Base-by-base conservation (phyloP, 768 basidiomycete genomes). In the Holtermanniella nyarrowii region DNA sequence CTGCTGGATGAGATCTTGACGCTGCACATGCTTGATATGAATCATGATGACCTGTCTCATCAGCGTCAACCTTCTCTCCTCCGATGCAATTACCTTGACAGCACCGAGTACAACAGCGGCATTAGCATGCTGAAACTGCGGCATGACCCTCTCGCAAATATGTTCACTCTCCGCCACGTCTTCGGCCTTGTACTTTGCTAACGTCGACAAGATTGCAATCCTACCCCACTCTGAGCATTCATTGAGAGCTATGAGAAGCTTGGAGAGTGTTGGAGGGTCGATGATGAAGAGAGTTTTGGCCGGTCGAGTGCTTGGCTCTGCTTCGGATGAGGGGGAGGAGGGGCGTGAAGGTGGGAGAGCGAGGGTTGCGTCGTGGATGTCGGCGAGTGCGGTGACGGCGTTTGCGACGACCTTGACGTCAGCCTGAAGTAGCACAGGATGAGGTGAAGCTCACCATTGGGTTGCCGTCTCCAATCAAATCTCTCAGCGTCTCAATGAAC, bases 161-260 rank as follows among this genome's bases (percentile, higher is more conserved):
- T 97, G 93, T 66, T 99, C 95, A 68, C 86, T 86, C 75, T 99
- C 95, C 72, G 88, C 86, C 55, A 86, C 88, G 63, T 93, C 93
- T 39, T 78, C 76, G 0, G 89, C 80, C 27, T 76, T 77, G 71
- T 96, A 97, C 42, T 86, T 80, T 4, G 88, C 78, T 25, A 97
- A 74, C 0, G 88, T 87, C 53, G 84, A 85, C 48, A 97, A 73
- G 31, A 99, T 82, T 0, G 91, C 89, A 14, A 99, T 89, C 51
- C 93, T 81, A 26, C 95, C 95, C 95, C 95, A 99, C 74, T 99
- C 95, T 0, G 91, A 93, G 68, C 93, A 96, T 72, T 97, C 95
- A 68, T 93, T 93, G 18, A 99, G 77, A 1, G 93, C 95, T 49
- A 97, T 86, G 50, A 99, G 76, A 14, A 99, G 80, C 69, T 91